phyloP scores from a whole-genome alignment of 2,329 filamentous ascomycete species.

The Trichoderma pleuroti region DNA sequence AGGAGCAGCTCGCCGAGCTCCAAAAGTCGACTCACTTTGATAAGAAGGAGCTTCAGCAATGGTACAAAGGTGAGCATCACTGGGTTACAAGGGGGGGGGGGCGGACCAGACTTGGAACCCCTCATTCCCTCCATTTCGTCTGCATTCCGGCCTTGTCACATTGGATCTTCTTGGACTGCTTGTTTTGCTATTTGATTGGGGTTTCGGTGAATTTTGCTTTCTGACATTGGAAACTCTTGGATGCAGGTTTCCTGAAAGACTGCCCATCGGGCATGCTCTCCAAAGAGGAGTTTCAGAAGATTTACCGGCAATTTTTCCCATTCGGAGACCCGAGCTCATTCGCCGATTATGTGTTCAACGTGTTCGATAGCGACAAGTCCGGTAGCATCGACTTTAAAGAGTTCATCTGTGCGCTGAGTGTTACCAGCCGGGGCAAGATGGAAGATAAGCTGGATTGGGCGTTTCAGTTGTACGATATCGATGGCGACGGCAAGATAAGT shows the following conservation, averaged over 20 bases:
- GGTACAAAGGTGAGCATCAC: conserved; percentile 86
- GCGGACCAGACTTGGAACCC: not conserved
- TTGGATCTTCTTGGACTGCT: not conserved
- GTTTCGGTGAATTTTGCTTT: not conserved
- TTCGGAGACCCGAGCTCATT: conserved; percentile 97
- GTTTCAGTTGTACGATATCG: conserved; percentile 98
- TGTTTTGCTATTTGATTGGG: not conserved
- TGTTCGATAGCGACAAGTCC: conserved; percentile 96
- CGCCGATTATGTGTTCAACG: conserved; percentile 98
- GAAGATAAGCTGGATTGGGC: conserved; percentile 99
- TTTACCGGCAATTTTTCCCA: conserved; percentile 99
- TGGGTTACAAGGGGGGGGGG: not conserved
- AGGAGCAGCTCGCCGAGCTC: conserved; percentile 90
- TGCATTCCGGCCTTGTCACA: not conserved
- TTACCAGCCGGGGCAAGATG: conserved; percentile 97
- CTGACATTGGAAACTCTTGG: not conserved
- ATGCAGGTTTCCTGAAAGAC: conserved; percentile 92
- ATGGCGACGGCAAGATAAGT: conserved; percentile 97
- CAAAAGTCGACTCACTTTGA: conserved; percentile 98
- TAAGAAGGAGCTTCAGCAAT: conserved; percentile 99
- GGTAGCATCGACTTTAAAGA: conserved; percentile 99
- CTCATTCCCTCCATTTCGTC: not conserved
- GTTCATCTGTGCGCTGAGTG: conserved; percentile 96
- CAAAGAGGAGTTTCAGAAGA: conserved; percentile 99
- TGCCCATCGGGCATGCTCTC: conserved; percentile 95